Percentiles rank a stretch among this genome's conserved stretches.
phyloP scores from a whole-genome alignment of 305 asterid species.

The Nicotiana rustica region DNA sequence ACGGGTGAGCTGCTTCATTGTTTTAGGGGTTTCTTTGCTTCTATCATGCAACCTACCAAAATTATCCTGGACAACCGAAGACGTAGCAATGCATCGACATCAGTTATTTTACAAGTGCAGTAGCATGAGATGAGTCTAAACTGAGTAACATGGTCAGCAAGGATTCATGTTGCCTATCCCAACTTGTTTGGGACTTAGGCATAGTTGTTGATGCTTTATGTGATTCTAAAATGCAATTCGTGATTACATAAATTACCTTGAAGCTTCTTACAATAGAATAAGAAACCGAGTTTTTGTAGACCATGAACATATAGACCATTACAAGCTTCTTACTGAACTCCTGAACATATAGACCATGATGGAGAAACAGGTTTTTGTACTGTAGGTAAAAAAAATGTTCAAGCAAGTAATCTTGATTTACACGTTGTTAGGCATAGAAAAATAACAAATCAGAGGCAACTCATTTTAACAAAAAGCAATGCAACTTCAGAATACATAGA shows the following conservation, averaged over 20 bases:
- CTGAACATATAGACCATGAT: slow-evolving; percentile 16
- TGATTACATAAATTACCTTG: neutral
- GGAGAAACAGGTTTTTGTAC: slow-evolving; percentile 22
- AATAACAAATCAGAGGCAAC: neutral
- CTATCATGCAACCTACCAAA: slow-evolving; percentile 81
- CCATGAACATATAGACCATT: no score
- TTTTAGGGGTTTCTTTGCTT: slow-evolving; percentile 82
- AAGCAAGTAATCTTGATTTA: slow-evolving; percentile 5
- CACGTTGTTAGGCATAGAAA: neutral
- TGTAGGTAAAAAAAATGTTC: neutral
- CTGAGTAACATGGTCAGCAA: no score
- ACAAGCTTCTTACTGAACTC: neutral
- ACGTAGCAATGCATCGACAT: slow-evolving; percentile 1
- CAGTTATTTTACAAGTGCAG: neutral
- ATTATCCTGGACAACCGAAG: slow-evolving; percentile 57
- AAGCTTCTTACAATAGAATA: slow-evolving; percentile 20
- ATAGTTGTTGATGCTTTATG: neutral
- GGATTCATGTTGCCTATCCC: no score
- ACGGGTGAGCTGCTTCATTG: slow-evolving; percentile 78
- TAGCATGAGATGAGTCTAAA: no score
- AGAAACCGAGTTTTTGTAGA: neutral
- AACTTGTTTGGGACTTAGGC: no score
- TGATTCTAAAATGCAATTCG: slow-evolving; percentile 29
- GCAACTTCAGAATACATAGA: slow-evolving; percentile 13
- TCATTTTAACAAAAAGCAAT: slow-evolving; percentile 13